phyloP scores from a whole-genome alignment of 202 grass and related monocot genomes.

The Cymbopogon flexuosus region DNA sequence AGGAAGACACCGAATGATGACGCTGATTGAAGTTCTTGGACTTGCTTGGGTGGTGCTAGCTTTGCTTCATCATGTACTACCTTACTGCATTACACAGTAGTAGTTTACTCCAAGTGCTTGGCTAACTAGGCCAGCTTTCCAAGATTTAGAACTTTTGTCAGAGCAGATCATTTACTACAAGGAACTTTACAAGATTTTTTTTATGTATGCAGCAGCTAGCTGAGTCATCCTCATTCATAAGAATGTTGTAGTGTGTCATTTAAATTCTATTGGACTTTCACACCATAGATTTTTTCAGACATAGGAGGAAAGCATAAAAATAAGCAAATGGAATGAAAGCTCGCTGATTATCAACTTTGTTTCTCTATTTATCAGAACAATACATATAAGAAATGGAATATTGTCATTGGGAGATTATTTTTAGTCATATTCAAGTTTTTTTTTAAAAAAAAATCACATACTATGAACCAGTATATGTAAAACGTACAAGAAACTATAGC shows the following conservation, averaged over 20 bases:
- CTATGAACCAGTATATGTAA: not conserved
- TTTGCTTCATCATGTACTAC: not conserved
- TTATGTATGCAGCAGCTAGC: not conserved
- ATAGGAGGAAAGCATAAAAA: not conserved
- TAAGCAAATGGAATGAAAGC: not conserved
- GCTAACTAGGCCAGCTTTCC: not conserved
- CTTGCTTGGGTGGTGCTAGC: conserved; percentile 14
- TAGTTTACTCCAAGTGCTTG: not conserved
- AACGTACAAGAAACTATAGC: not conserved
- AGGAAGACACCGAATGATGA: not conserved
- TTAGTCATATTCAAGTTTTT: no score
- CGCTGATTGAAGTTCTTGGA: conserved; percentile 40
- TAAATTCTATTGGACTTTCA: not conserved
- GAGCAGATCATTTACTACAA: not conserved
- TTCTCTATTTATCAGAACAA: no score
- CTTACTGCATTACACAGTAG: not conserved
- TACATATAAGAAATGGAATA: not conserved
- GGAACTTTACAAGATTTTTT: not conserved
- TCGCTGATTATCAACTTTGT: no score
- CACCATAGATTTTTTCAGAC: not conserved
- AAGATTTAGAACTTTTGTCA: conserved; percentile 20
- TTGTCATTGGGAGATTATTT: not conserved
- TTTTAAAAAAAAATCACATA: not conserved
- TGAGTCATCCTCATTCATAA: not conserved
- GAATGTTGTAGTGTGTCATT: not conserved